A percentile compares a stretch with the other conserved stretches of the same genome.
phyloP scores from a whole-genome alignment of 202 grass and related monocot genomes.

The Carex sylvatica region DNA sequence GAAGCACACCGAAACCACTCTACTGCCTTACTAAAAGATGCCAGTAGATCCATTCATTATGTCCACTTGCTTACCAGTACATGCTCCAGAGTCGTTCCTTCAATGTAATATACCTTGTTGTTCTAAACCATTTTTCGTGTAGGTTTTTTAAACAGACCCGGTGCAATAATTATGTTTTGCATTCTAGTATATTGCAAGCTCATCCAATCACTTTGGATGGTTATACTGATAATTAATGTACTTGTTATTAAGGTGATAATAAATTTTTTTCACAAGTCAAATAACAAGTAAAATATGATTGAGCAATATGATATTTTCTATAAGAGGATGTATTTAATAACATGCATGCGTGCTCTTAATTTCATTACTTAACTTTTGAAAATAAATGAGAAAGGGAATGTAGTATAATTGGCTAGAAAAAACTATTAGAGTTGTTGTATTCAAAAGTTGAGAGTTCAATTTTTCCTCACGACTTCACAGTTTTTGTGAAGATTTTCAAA shows the following conservation, averaged over 20 bases:
- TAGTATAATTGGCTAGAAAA: too few relatives aligned
- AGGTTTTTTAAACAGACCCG: conserved; percentile 29
- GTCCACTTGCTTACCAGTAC: conserved; percentile 38
- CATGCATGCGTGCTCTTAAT: not conserved
- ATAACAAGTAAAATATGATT: not conserved
- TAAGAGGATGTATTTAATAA: not conserved
- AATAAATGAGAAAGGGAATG: too few relatives aligned
- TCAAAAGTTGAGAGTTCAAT: too few relatives aligned
- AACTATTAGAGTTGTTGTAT: too few relatives aligned
- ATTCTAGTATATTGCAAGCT: not conserved
- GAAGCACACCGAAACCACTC: conserved; percentile 12
- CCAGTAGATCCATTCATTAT: conserved; percentile 29
- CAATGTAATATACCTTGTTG: conserved; percentile 15
- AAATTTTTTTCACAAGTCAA: not conserved
- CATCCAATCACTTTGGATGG: not conserved
- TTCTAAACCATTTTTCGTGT: conserved; percentile 25
- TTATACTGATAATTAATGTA: not conserved
- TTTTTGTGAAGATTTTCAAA: too few relatives aligned
- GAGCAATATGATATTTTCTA: not conserved
- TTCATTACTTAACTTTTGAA: too few relatives aligned
- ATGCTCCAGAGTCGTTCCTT: conserved; percentile 15
- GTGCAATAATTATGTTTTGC: not conserved
- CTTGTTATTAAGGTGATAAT: not conserved
- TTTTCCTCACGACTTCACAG: too few relatives aligned
- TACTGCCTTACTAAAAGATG: not conserved